Conservation (phyloP, 768 basidiomycete species). For the Tricholoma flavovirens region DNA sequence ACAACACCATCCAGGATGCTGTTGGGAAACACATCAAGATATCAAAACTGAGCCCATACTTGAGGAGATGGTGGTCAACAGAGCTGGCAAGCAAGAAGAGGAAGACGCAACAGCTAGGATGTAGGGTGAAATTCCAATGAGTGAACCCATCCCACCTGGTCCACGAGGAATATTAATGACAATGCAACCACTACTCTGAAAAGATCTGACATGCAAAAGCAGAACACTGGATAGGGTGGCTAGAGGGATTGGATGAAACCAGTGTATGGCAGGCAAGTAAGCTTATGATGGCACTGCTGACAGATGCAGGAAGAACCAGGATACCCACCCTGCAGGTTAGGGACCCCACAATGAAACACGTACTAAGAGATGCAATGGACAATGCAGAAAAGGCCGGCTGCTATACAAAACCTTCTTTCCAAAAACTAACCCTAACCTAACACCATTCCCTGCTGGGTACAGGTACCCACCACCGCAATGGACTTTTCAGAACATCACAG, state of each 20-base stretch:
- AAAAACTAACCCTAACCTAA: too few species aligned
- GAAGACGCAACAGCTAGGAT: too few species aligned
- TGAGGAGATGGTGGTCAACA: too few species aligned
- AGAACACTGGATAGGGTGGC: background rate
- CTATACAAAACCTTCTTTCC: background rate
- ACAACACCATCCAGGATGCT: too few species aligned
- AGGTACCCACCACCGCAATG: background rate
- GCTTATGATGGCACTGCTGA: slow-evolving; percentile 10
- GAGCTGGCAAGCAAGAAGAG: too few species aligned
- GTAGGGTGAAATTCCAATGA: too few species aligned
- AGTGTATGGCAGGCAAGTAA: background rate
- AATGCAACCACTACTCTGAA: too few species aligned
- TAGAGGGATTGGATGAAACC: background rate
- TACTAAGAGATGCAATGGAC: background rate
- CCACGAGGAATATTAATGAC: background rate
- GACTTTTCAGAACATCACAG: background rate
- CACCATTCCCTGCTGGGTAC: background rate
- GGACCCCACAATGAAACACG: background rate
- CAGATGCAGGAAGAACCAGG: slow-evolving; percentile 21
- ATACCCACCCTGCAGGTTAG: slow-evolving; percentile 20
- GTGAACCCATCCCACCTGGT: background rate
- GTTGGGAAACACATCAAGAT: too few species aligned
- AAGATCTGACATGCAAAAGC: background rate
- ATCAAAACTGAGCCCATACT: too few species aligned
- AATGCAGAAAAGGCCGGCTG: background rate